Conservation (phyloP, 2,329 filamentous ascomycete genomes). For the Apiospora pterosperma region DNA sequence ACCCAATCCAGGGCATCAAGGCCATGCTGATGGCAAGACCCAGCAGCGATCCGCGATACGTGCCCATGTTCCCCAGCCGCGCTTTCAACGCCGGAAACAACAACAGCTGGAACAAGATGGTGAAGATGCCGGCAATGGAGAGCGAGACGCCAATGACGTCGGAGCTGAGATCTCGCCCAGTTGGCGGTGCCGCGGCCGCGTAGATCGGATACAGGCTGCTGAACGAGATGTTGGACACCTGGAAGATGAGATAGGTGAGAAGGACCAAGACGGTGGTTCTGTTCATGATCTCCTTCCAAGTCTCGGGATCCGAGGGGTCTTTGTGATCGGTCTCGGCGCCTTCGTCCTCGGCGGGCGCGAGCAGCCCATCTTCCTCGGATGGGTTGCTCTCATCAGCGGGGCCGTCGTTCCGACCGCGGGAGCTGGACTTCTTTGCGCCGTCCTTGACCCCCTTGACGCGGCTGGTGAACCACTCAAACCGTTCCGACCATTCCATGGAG, state of each 20-base stretch:
- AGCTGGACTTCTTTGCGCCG: slow-evolving; percentile 13
- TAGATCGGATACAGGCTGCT: slow-evolving; percentile 96
- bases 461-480: slow-evolving; percentile 28
- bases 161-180: slow-evolving; percentile 72
- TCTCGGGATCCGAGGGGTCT: slow-evolving; percentile 42
- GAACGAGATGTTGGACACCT: slow-evolving; percentile 90
- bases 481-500: slow-evolving; percentile 27
- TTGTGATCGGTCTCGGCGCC: slow-evolving; percentile 40
- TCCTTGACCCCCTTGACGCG: slow-evolving; percentile 13
- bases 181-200: slow-evolving; percentile 69
- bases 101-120: slow-evolving; percentile 86
- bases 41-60: slow-evolving; percentile 74
- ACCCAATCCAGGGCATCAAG: slow-evolving; percentile 86
- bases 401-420: background rate
- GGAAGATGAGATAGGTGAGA: slow-evolving; percentile 85
- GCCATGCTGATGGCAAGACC: slow-evolving; percentile 80
- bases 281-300: slow-evolving; percentile 63
- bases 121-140: slow-evolving; percentile 78
- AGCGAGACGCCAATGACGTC: slow-evolving; percentile 81
- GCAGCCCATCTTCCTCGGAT: slow-evolving; percentile 18
- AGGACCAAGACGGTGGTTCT: slow-evolving; percentile 80
- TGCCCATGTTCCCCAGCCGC: slow-evolving; percentile 78
- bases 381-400: background rate
- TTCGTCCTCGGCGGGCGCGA: slow-evolving; percentile 32
- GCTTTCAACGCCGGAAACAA: slow-evolving; percentile 77